Evolutionary conservation across 768 basidiomycete genomes (phyloP).

Genomic region (Tylopilus felleus): DNA sequence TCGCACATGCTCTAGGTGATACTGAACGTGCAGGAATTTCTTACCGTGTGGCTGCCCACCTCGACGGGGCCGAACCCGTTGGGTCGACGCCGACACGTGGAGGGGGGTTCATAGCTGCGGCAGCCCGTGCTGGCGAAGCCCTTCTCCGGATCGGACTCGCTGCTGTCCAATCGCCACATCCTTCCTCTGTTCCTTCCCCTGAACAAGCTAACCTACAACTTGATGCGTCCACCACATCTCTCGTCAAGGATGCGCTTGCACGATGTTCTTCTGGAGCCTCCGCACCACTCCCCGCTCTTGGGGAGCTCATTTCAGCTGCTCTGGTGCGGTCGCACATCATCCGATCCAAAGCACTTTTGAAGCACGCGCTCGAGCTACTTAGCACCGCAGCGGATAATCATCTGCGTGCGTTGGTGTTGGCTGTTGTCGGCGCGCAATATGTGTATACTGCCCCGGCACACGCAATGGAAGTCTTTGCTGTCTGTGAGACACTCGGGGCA

Average conservation of each 20-base stretch:
- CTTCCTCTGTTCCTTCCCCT: background rate
- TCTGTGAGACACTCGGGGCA: constrained; percentile 67
- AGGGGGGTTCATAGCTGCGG: constrained; percentile 41
- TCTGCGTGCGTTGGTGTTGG: constrained; percentile 64
- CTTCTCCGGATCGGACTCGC: constrained; percentile 47
- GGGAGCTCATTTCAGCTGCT: constrained; percentile 19
- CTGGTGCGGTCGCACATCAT: constrained; percentile 25
- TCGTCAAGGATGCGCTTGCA: constrained; percentile 27
- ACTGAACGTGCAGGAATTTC: constrained; percentile 53
- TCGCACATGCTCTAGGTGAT: constrained; percentile 64
- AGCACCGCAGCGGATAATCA: constrained; percentile 66
- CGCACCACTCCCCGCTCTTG: constrained; percentile 13
- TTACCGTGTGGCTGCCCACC: constrained; percentile 58
- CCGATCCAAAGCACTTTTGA: constrained; percentile 42
- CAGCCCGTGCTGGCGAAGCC: constrained; percentile 52
- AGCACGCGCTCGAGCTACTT: constrained; percentile 55
- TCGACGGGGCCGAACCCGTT: constrained; percentile 37
- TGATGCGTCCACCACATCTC: constrained; percentile 14
- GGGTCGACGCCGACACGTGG: constrained; percentile 13
- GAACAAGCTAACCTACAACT: constrained; percentile 13
- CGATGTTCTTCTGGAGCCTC: constrained; percentile 24
- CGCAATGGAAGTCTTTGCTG: constrained; percentile 60
- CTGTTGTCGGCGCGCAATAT: constrained; percentile 68
- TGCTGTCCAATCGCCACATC: constrained; percentile 2
- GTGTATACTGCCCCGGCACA: constrained; percentile 68